Evolutionary conservation across 2,329 filamentous ascomycete species (phyloP).

Genomic region (Aspergillus brunneoviolaceus): DNA sequence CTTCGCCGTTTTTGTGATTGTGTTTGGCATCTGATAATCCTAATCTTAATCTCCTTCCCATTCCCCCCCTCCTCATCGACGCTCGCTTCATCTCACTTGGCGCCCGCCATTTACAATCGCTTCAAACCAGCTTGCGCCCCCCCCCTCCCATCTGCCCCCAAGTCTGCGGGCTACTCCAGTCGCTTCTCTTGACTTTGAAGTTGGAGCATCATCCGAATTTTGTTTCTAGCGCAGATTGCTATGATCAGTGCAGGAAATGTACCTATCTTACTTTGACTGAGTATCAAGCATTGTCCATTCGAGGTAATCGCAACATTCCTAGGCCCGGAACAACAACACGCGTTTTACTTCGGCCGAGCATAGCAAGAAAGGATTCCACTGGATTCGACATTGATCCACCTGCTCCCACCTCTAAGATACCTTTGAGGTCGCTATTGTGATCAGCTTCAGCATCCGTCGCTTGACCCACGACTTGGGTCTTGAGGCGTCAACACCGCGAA

Average conservation of each 20-base stretch:
- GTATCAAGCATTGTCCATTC: slow-evolving; percentile 12
- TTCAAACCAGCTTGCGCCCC: background rate
- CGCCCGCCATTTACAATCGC: slow-evolving; percentile 9
- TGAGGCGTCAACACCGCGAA: slow-evolving; percentile 18
- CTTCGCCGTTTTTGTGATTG: background rate
- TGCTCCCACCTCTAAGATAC: background rate
- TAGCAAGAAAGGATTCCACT: background rate
- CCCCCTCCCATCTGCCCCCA: background rate
- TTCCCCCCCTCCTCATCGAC: background rate
- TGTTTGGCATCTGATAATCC: background rate
- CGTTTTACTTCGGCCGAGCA: slow-evolving; percentile 2
- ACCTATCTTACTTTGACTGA: slow-evolving; percentile 8
- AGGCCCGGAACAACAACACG: slow-evolving; percentile 2
- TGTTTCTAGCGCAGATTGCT: background rate
- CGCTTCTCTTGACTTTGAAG: background rate
- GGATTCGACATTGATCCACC: background rate
- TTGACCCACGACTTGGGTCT: slow-evolving; percentile 7
- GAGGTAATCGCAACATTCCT: slow-evolving; percentile 15
- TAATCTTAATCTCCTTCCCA: background rate
- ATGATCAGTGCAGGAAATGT: slow-evolving; percentile 15
- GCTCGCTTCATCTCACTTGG: slow-evolving; percentile 3
- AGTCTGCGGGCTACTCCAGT: background rate
- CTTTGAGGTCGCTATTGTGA: background rate
- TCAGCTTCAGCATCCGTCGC: background rate
- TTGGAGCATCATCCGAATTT: background rate